Conservation (phyloP, 2,329 filamentous ascomycete species). For the Colletotrichum australisinense region DNA sequence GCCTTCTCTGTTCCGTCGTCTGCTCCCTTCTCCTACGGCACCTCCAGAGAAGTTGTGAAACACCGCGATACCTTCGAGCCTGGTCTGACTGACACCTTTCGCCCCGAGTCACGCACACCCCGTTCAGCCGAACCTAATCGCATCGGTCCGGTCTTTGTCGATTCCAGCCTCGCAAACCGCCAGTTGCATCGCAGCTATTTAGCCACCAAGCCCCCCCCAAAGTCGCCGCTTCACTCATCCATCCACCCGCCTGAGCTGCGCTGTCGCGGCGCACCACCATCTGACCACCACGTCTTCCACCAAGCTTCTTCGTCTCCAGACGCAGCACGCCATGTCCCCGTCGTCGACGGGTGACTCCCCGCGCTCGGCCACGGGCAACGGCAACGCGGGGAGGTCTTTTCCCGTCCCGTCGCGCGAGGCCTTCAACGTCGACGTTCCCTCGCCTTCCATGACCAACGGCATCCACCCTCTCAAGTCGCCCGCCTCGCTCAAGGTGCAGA, state of each 20-base stretch:
- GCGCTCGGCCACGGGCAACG: constrained; percentile 52
- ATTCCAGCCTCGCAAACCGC: background rate
- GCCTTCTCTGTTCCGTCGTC: constrained; percentile 14
- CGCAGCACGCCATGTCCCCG: constrained; percentile 58
- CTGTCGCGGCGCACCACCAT: constrained; percentile 26
- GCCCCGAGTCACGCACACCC: background rate
- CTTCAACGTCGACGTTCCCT: constrained; percentile 61
- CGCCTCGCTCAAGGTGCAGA: constrained; percentile 57
- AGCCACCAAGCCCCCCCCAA: background rate
- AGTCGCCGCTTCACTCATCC: background rate
- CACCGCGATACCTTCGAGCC: constrained; percentile 21
- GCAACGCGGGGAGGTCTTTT: constrained; percentile 54
- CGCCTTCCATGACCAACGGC: constrained; percentile 58
- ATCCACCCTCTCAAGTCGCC: constrained; percentile 62
- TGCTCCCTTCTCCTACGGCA: constrained; percentile 1
- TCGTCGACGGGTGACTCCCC: constrained; percentile 66
- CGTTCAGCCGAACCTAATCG: background rate
- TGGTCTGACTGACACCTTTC: constrained; percentile 13
- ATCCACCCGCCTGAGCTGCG: constrained; percentile 23
- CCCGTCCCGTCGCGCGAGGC: constrained; percentile 58
- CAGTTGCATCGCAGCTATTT: background rate
- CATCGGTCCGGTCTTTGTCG: background rate
- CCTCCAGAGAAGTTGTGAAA: constrained; percentile 9
- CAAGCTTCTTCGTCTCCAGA: constrained; percentile 38
- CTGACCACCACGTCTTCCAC: constrained; percentile 38